Percentiles rank a stretch among this genome's conserved stretches.
phyloP scores from a whole-genome alignment of 2,329 filamentous ascomycete genomes.

The Trichoderma cornu-damae region DNA sequence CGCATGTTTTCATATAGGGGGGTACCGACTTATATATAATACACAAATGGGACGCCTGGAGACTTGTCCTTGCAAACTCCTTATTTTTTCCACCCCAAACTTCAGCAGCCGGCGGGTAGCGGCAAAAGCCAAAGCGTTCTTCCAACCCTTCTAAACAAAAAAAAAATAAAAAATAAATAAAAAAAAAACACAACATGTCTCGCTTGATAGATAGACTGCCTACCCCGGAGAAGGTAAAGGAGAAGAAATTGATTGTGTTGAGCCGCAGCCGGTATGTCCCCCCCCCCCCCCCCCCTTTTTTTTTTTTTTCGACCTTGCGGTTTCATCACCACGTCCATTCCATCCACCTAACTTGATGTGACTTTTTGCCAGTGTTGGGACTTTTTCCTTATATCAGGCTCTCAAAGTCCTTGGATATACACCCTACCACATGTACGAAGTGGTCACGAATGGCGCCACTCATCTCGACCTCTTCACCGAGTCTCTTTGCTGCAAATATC shows the following conservation, averaged over 20 bases:
- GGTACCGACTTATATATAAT: too few species aligned
- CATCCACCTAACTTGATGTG: background rate
- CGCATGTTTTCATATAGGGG: too few species aligned
- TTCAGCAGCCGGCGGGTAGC: too few species aligned
- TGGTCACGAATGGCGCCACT: conserved; percentile 22
- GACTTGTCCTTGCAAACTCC: too few species aligned
- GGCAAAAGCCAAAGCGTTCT: too few species aligned
- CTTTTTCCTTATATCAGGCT: conserved; percentile 33
- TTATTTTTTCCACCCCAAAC: too few species aligned
- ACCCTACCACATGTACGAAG: conserved; percentile 35
- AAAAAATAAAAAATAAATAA: too few species aligned
- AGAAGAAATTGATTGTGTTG: conserved; percentile 35
- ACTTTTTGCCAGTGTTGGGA: conserved; percentile 30
- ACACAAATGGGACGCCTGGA: too few species aligned
- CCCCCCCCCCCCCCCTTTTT: too few species aligned
- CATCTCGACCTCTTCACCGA: conserved; percentile 29
- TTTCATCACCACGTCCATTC: background rate
- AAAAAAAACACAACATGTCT: conserved; percentile 28
- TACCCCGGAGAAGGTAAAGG: conserved; percentile 27
- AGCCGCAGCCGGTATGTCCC: conserved; percentile 34
- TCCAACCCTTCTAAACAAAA: background rate
- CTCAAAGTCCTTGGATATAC: conserved; percentile 34
- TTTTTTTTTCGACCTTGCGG: too few species aligned
- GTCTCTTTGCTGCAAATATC: conserved; percentile 28
- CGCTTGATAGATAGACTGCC: conserved; percentile 34